Percentiles rank a stretch among this genome's conserved stretches.
phyloP scores from a whole-genome alignment of 73 alveolate genomes.

The Effrenium voratum region DNA sequence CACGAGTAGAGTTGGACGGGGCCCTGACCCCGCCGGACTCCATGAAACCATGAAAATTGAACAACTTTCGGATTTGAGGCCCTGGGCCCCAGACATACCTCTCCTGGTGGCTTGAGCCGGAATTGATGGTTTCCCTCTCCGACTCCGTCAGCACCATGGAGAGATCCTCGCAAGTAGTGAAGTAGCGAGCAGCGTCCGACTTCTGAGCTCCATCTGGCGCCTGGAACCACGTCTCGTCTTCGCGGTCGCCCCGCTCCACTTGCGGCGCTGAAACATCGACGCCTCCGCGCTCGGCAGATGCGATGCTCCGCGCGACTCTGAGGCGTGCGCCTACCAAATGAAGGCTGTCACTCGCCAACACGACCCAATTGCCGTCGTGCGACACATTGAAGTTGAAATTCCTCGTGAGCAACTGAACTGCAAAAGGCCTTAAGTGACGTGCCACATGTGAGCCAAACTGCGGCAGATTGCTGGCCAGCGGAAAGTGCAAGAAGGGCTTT shows the following conservation, averaged over 20 bases:
- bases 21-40: too few species aligned
- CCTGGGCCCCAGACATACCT: slow-evolving; percentile 21
- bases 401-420: not conserved
- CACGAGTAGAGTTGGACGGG: too few species aligned
- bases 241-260: slow-evolving; percentile 70
- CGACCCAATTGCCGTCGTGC: slow-evolving; percentile 91
- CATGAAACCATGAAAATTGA: too few species aligned
- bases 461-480: slow-evolving; percentile 76
- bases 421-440: not conserved
- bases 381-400: slow-evolving; percentile 88
- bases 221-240: slow-evolving; percentile 90
- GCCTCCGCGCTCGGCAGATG: slow-evolving; percentile 7
- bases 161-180: slow-evolving; percentile 26
- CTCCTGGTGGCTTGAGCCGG: slow-evolving; percentile 36
- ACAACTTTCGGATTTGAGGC: too few species aligned
- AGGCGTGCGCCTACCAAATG: slow-evolving; percentile 18
- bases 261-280: slow-evolving; percentile 88
- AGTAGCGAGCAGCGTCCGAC: not conserved
- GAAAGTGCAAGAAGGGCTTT: slow-evolving; percentile 65
- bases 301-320: not conserved
- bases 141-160: slow-evolving; percentile 56
- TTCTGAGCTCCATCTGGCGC: not conserved
- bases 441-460: not conserved
- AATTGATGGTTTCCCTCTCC: slow-evolving; percentile 72
- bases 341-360: slow-evolving; percentile 69